Base-by-base conservation (phyloP, 2,329 filamentous ascomycete genomes). In the Penicillium freii region DNA sequence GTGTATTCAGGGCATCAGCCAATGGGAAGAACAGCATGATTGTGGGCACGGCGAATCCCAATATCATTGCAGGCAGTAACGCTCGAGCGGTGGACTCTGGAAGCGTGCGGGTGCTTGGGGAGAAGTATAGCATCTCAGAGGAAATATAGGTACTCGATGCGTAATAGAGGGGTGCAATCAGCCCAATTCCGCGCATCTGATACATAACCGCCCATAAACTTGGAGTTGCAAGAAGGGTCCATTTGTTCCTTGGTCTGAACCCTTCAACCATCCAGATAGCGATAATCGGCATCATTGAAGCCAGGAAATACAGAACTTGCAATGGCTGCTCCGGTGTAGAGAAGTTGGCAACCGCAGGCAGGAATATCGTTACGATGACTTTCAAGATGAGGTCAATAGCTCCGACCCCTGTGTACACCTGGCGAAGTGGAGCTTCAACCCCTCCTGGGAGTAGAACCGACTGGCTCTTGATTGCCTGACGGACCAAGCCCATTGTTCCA, bases 151-250 rank as follows among this genome's bases (percentile, higher is more conserved):
- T 49, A 47, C 61, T 67, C 19, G 52, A 43, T 15, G 66, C 56
- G 39, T 63, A 70, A 53, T 66, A 70, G 4, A 69, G 27, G 10
- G 69, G 68, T 7, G 65, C 61, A 34, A 68, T 64, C 36, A 66
- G 36, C 10, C 60, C 61, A 9, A 63, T 61, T 5, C 61, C 61
- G 17, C 57, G 61, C 29, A 63, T 36, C 39, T 63, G 61, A 34
- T 56, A 63, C 11, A 62, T n/a, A 43, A 60, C 48, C 8, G 52
- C 61, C 61, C 61, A 63, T 8, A 62, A 39, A 31, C 40, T 51
- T 6, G 61, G 60, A 34, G 47, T 58, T 13, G 57, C 47, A n/a
- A 63, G 48, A 9, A 58, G 42, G 3, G 60, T 58, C 61, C 61
- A 63, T 38, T 31, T 58, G 31, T 63, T 62, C 19, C 52, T 53